phyloP scores from a whole-genome alignment of 1,139 yeast species.

The Saccharomyces pastorianus region DNA sequence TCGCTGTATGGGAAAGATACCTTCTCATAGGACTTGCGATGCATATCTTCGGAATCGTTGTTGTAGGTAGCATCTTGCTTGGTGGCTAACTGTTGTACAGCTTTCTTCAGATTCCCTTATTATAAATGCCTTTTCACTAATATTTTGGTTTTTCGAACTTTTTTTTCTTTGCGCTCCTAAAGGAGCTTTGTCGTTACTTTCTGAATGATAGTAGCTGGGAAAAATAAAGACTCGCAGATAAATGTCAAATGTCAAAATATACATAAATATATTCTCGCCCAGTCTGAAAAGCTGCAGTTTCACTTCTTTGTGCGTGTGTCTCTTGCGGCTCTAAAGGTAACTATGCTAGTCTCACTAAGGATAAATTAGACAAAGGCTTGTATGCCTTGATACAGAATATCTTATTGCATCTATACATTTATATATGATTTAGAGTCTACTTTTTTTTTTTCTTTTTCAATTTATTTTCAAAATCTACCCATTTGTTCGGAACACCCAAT shows the following conservation, averaged over 20 bases:
- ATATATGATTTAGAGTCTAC: conserved; percentile 1
- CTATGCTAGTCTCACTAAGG: no score
- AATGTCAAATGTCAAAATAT: background rate
- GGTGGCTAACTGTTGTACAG: background rate
- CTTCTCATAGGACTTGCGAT: background rate
- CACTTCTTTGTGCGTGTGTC: no score
- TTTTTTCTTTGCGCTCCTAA: background rate
- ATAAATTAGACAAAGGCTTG: background rate
- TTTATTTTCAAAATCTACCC: conserved; percentile 62
- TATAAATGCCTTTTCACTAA: background rate
- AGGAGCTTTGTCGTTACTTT: background rate
- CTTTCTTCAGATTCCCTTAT: background rate
- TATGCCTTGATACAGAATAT: background rate
- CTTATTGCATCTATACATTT: background rate
- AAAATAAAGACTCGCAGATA: no score
- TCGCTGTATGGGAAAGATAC: conserved; percentile 9
- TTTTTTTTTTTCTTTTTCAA: conserved; percentile 47
- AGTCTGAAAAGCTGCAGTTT: background rate
- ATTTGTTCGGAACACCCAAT: conserved; percentile 58
- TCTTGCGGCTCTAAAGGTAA: no score
- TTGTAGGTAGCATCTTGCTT: background rate
- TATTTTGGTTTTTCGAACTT: background rate
- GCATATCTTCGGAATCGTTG: background rate
- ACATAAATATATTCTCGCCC: no score
- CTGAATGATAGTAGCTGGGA: no score